phyloP scores from a whole-genome alignment of 352 stramenopile genomes.

The Peronospora destructor region DNA sequence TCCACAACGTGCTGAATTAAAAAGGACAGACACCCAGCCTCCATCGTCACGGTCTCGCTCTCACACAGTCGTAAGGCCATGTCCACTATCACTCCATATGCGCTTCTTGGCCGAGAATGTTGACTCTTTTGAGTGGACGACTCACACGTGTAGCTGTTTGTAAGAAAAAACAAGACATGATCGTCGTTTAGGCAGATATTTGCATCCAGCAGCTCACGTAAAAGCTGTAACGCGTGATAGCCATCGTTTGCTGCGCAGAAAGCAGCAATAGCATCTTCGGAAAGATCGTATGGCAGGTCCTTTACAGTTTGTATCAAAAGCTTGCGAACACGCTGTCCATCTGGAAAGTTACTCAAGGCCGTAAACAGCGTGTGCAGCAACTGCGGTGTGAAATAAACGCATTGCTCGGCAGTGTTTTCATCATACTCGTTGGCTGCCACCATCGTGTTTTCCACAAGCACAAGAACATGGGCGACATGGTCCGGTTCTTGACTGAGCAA shows the following conservation, averaged over 20 bases:
- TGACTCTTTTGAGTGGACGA: conserved; percentile 11
- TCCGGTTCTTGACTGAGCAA: conserved; percentile 30
- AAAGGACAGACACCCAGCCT: conserved; percentile 37
- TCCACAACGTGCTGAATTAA: conserved; percentile 40
- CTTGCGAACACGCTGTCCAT: conserved; percentile 31
- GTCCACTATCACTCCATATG: conserved; percentile 20
- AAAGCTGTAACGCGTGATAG: conserved; percentile 29
- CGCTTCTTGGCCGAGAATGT: conserved; percentile 23
- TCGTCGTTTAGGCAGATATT: conserved; percentile 41
- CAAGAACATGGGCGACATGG: conserved; percentile 32
- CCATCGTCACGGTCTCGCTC: conserved; percentile 28
- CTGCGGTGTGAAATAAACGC: conserved; percentile 32
- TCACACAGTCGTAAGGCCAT: conserved; percentile 26
- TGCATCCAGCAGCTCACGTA: conserved; percentile 30
- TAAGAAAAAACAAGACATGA: conserved; percentile 55
- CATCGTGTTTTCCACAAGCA: conserved; percentile 32
- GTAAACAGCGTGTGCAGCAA: conserved; percentile 54
- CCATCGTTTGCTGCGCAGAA: conserved; percentile 44
- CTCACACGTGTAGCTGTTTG: conserved; percentile 33
- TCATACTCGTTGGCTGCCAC: conserved; percentile 4
- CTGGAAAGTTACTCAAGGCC: conserved; percentile 26
- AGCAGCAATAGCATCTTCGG: conserved; percentile 42
- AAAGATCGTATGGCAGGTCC: conserved; percentile 31
- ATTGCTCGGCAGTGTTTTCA: conserved; percentile 1
- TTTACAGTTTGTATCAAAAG: conserved; percentile 43